phyloP scores from a whole-genome alignment of 139 green algal genomes.

The Picochlorum sp. region DNA sequence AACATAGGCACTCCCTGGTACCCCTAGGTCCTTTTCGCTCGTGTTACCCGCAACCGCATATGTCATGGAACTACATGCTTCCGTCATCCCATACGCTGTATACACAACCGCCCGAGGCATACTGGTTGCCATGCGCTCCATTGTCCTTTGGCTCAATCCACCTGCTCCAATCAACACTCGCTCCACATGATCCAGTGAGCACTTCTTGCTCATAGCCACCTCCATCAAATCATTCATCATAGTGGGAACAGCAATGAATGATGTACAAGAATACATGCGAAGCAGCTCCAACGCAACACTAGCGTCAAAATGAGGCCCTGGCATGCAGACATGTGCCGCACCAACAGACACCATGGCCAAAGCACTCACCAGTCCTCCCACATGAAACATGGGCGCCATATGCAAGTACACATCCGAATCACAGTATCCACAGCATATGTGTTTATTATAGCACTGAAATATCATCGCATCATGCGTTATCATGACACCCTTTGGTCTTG shows the following conservation, averaged over 20 bases:
- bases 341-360: constrained; percentile 65
- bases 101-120: constrained; percentile 53
- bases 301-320: constrained; percentile 16
- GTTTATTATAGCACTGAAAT: constrained; percentile 67
- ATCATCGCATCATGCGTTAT: constrained; percentile 54
- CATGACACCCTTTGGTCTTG: constrained; percentile 48
- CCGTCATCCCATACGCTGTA: constrained; percentile 85
- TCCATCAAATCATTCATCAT: constrained; percentile 71
- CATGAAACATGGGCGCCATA: constrained; percentile 78
- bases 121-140: constrained; percentile 1
- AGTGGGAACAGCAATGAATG: constrained; percentile 69
- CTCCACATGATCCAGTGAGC: neutral
- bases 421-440: constrained; percentile 48
- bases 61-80: constrained; percentile 71
- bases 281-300: constrained; percentile 26
- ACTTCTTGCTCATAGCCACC: neutral
- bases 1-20: constrained; percentile 28
- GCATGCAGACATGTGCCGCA: constrained; percentile 43
- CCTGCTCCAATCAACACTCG: constrained; percentile 40
- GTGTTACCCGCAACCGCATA: constrained; percentile 36
- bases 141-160: constrained; percentile 7
- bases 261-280: constrained; percentile 36
- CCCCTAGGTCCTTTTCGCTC: neutral
- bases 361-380: constrained; percentile 72
- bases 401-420: constrained; percentile 76